Conservation (phyloP, 768 basidiomycete genomes). For the Kwoniella heveanensis region DNA sequence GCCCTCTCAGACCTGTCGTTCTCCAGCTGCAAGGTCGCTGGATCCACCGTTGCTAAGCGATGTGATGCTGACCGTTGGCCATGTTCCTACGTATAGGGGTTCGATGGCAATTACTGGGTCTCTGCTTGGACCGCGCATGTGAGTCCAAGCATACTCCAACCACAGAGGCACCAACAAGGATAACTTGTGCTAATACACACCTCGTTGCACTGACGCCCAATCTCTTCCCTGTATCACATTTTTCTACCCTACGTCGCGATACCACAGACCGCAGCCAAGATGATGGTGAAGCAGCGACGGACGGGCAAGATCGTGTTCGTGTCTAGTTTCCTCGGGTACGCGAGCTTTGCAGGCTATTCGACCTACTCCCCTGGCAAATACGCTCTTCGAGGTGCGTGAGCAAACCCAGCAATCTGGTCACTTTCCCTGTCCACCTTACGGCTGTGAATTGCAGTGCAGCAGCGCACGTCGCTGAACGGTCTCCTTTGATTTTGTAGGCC, state of each 20-base stretch:
- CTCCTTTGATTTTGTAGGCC: slow-evolving; percentile 60
- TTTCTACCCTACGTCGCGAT: too few species aligned
- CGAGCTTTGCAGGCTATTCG: slow-evolving; percentile 75
- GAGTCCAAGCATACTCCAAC: slow-evolving; percentile 40
- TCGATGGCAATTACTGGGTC: slow-evolving; percentile 65
- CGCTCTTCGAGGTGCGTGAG: slow-evolving; percentile 77
- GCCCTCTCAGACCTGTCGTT: neutral
- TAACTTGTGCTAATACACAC: too few species aligned
- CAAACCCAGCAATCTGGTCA: too few species aligned
- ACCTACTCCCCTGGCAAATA: slow-evolving; percentile 83
- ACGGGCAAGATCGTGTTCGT: slow-evolving; percentile 74
- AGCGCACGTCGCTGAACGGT: neutral
- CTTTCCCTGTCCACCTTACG: too few species aligned
- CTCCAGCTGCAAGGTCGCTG: too few species aligned
- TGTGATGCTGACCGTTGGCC: neutral
- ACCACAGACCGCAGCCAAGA: slow-evolving; percentile 73
- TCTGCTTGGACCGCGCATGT: slow-evolving; percentile 64
- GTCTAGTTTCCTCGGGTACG: slow-evolving; percentile 72
- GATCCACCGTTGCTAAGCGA: too few species aligned
- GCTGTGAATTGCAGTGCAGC: too few species aligned
- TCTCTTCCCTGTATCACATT: neutral
- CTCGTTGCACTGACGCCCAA: neutral
- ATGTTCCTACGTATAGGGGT: slow-evolving; percentile 54
- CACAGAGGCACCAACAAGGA: too few species aligned
- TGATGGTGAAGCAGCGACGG: slow-evolving; percentile 64